Evolutionary conservation across 1,284 basidiomycete species (phyloP).

Genomic region (Neonothopanus nambi): DNA sequence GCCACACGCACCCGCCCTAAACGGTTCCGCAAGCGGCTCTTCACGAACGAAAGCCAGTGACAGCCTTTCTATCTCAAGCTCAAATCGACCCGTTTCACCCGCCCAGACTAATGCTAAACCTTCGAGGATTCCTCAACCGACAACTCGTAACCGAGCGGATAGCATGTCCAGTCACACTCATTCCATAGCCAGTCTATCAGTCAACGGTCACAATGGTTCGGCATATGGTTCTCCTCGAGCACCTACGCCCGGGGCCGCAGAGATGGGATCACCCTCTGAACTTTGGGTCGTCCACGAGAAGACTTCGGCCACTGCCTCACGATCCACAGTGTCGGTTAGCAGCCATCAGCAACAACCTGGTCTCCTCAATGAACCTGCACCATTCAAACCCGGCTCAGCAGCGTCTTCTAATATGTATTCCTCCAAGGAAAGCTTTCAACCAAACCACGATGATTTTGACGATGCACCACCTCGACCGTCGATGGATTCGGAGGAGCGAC

Average conservation of each 20-base stretch:
- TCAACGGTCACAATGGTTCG: conserved; percentile 7
- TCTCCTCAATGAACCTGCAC: conserved; percentile 51
- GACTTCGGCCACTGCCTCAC: conserved; percentile 24
- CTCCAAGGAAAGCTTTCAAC: conserved; percentile 23
- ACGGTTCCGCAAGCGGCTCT: neutral
- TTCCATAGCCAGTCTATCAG: neutral
- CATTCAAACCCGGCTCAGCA: conserved; percentile 40
- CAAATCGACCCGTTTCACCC: neutral
- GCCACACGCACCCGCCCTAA: conserved; percentile 37
- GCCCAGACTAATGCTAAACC: conserved; percentile 9
- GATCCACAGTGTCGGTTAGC: conserved; percentile 30
- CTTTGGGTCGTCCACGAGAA: conserved; percentile 23
- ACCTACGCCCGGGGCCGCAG: conserved; percentile 4
- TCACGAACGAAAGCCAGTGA: conserved; percentile 30
- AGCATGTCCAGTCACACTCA: conserved; percentile 42
- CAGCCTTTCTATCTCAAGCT: conserved; percentile 3
- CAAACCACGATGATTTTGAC: conserved; percentile 17
- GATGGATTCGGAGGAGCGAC: conserved; percentile 73
- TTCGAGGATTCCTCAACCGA: conserved; percentile 51
- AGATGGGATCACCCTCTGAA: conserved; percentile 13
- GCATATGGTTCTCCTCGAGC: conserved; percentile 12
- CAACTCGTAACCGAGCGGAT: conserved; percentile 41
- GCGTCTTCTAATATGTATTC: conserved; percentile 18
- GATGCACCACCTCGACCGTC: conserved; percentile 46
- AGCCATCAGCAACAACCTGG: conserved; percentile 33